These are phyloP conservation scores for Maudiozyma humilis DNA, from an alignment of 1,139 yeast genomes.

Conservation along the genomic window DNA sequence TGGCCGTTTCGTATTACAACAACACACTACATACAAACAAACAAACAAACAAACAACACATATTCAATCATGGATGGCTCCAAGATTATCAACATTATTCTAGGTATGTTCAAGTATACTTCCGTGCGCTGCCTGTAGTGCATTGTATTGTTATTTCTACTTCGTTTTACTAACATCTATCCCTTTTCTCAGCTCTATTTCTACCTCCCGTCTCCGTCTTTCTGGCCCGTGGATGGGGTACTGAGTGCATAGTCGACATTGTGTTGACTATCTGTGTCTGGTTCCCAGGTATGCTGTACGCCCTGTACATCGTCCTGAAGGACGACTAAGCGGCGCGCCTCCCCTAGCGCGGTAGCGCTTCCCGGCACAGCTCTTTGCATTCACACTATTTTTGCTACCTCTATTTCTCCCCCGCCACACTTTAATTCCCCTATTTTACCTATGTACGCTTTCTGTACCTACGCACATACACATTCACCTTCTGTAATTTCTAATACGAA, in stretches of 20 bases:
- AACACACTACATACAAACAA: background rate
- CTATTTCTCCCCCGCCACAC: no score
- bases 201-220: slow-evolving; percentile 70
- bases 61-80: slow-evolving; percentile 29
- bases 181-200: slow-evolving; percentile 40
- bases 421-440: no score
- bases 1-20: background rate
- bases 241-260: slow-evolving; percentile 53
- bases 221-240: slow-evolving; percentile 54
- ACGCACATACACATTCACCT: background rate
- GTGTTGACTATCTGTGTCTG: slow-evolving; percentile 52
- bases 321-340: slow-evolving; percentile 10
- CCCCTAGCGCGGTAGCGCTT: no score
- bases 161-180: background rate
- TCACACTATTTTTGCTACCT: no score
- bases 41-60: background rate
- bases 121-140: background rate
- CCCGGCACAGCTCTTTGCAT: no score
- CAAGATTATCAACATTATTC: slow-evolving; percentile 33
- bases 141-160: background rate
- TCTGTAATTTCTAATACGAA: background rate
- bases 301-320: slow-evolving; percentile 49
- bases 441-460: background rate
- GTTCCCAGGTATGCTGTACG: slow-evolving; percentile 74
- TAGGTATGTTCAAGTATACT: slow-evolving; percentile 27